Base-by-base conservation (phyloP, 345 rosid species). In the Punica granatum region DNA sequence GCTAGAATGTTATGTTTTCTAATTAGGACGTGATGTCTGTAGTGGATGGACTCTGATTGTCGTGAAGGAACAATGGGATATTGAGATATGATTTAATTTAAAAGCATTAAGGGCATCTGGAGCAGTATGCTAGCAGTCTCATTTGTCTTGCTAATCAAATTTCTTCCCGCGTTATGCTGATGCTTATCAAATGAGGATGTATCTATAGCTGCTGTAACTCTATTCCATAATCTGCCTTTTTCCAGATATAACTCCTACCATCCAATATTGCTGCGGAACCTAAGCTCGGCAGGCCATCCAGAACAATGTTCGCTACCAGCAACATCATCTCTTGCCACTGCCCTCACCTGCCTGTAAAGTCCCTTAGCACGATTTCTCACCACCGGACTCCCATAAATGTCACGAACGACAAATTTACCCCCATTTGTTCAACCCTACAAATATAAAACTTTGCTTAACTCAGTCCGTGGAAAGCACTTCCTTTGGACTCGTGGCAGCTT, bases 241-340 rank as follows among this genome's bases (percentile, higher is more conserved):
- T n/a, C n/a, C n/a, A n/a, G n/a, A n/a, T n/a, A n/a, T n/a, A 37
- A 4, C 41, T 37, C 6, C 9, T 2, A 30, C 25, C 33, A 28
- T 30, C 34, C 33, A 26, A 26, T 56, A 0, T 7, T 30, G 26
- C 30, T 56, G 30, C 61, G 26, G 61, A 28, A 56, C 10, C 26
- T 30, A 56, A 26, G 61, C 61, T 25, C 9, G 61, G 61, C 33
- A 23, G 25, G 34, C 1, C 30, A 12, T 26, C 26, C 34, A 30
- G 61, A 56, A 28, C 61, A 12, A 63, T 63, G 66, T 37, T 63
- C 12, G 21, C 48, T 28, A 23, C 49, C 7, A 63, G 66, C 66
- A 63, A 42, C 46, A 16, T 63, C 66, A 63, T 63, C 16, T 63
- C 49, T 37, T 63, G 66, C 66, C 23, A 63, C 46, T 63, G 25